Percentiles rank a stretch among this genome's conserved stretches.
Conservation (phyloP, 148 eudicot genomes). For the Diospyros kaki region DNA sequence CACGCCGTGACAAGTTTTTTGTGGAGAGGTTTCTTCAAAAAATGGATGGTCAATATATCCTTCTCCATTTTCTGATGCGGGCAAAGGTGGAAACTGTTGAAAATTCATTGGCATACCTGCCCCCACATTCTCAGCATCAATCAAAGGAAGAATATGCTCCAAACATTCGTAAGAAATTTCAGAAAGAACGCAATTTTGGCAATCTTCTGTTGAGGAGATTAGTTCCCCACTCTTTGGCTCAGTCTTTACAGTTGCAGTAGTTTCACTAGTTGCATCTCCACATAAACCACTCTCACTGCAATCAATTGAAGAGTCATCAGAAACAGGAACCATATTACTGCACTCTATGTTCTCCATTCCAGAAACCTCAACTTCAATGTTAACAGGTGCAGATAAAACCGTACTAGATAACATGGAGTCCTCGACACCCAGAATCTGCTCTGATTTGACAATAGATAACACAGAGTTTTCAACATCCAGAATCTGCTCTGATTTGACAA, state of each 20-base stretch:
- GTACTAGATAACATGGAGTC: no score
- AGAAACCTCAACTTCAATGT: slow-evolving; percentile 35
- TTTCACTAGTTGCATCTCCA: background rate
- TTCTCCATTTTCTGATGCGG: slow-evolving; percentile 23
- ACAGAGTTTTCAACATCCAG: no score
- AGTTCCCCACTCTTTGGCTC: slow-evolving; percentile 4
- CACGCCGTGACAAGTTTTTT: no score
- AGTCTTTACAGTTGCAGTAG: background rate
- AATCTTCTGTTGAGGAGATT: slow-evolving; percentile 15
- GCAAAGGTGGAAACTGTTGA: slow-evolving; percentile 18
- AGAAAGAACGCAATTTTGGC: slow-evolving; percentile 32
- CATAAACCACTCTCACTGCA: slow-evolving; percentile 7
- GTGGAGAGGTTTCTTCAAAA: background rate
- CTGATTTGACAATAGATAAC: no score
- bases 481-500: no score
- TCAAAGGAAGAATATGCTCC: slow-evolving; percentile 21
- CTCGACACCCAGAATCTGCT: no score
- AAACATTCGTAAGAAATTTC: slow-evolving; percentile 35
- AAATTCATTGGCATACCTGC: slow-evolving; percentile 9
- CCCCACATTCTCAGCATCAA: slow-evolving; percentile 14
- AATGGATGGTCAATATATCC: slow-evolving; percentile 24
- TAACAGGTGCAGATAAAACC: slow-evolving; percentile 8
- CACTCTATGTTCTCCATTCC: slow-evolving; percentile 18
- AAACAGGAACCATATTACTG: slow-evolving; percentile 6
- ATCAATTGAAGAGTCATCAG: slow-evolving; percentile 12